Conservation (phyloP, 208 protist genomes). For the Crithidia mellificae region DNA sequence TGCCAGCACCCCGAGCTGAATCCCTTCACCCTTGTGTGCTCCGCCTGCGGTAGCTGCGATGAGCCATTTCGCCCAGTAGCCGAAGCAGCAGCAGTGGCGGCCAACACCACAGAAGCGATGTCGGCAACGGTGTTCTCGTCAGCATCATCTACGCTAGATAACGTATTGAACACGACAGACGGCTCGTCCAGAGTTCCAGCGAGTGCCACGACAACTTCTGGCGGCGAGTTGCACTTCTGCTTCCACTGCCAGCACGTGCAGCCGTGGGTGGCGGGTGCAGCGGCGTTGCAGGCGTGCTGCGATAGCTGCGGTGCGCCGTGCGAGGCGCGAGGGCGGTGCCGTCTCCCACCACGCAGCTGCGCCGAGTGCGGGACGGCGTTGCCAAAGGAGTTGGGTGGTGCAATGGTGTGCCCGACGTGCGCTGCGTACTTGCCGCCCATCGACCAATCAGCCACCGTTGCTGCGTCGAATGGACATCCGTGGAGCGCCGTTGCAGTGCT, state of each 20-base stretch:
- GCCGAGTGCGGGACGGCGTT: slow-evolving; percentile 23
- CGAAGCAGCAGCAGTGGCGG: not conserved
- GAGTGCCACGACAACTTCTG: not conserved
- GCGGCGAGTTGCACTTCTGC: slow-evolving; percentile 9
- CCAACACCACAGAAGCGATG: not conserved
- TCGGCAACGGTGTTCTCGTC: no score
- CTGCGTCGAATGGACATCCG: not conserved
- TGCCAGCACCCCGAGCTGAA: slow-evolving; percentile 43
- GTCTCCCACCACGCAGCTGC: slow-evolving; percentile 24
- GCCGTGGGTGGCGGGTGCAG: not conserved
- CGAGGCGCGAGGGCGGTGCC: slow-evolving; percentile 13
- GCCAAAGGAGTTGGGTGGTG: slow-evolving; percentile 9
- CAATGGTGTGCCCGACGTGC: slow-evolving; percentile 39
- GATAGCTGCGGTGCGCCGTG: slow-evolving; percentile 14
- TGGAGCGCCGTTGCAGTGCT: slow-evolving; percentile 33
- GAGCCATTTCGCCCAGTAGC: slow-evolving; percentile 25
- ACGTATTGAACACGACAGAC: no score
- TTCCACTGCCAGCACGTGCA: slow-evolving; percentile 28
- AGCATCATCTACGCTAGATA: no score
- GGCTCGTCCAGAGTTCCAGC: no score
- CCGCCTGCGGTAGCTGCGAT: slow-evolving; percentile 16
- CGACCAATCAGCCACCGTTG: not conserved
- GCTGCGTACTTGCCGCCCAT: slow-evolving; percentile 22
- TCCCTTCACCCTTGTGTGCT: slow-evolving; percentile 44
- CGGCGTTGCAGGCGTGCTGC: slow-evolving; percentile 17